phyloP scores from a whole-genome alignment of 441 rosid species.

The Euphorbia schlechtendalii region DNA sequence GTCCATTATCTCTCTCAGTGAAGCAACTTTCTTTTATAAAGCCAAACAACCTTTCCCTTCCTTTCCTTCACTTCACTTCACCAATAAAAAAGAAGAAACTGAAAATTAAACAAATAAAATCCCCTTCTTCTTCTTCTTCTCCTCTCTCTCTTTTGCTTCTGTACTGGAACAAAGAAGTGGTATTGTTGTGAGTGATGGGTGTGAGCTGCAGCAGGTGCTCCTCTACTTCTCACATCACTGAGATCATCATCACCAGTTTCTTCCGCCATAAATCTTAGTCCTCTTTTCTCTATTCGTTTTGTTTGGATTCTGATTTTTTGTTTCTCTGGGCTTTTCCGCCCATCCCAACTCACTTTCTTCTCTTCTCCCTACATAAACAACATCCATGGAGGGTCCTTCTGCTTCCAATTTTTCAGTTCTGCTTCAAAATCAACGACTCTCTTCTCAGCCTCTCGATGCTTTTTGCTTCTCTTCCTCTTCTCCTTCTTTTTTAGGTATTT shows the following conservation, averaged over 20 bases:
- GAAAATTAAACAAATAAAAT: too few relatives aligned
- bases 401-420: slow-evolving; percentile 33
- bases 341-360: not conserved
- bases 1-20: too few relatives aligned
- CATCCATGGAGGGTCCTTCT: slow-evolving; percentile 7
- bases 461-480: slow-evolving; percentile 44
- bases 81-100: too few relatives aligned
- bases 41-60: too few relatives aligned
- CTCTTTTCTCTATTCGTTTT: not conserved
- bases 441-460: slow-evolving; percentile 31
- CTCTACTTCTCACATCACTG: slow-evolving; percentile 69
- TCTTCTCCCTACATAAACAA: not conserved
- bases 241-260: slow-evolving; percentile 72
- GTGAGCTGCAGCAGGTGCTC: slow-evolving; percentile 49
- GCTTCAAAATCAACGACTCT: slow-evolving; percentile 33
- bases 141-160: not conserved
- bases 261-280: slow-evolving; percentile 56
- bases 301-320: too few relatives aligned
- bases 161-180: not conserved
- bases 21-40: too few relatives aligned
- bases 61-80: too few relatives aligned
- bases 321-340: not conserved
- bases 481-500: slow-evolving; percentile 44
- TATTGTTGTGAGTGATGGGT: slow-evolving; percentile 47
- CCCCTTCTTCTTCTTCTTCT: too few relatives aligned